Base-by-base conservation (phyloP, 192 early-diverging fungal species). In the Backusella luteola region DNA sequence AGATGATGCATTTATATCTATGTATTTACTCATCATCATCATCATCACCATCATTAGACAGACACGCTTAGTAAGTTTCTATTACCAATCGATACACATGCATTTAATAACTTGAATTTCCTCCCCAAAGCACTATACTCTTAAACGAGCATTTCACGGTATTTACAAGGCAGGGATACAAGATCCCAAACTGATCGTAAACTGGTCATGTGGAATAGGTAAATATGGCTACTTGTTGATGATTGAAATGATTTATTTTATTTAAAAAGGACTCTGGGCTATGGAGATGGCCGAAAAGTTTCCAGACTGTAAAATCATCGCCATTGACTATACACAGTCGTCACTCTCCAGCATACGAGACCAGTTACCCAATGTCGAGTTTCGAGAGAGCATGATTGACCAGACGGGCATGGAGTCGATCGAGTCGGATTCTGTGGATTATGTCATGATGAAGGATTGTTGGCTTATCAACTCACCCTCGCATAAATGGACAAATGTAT, bases 171-270 rank as follows among this genome's bases (percentile, higher is more conserved):
- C 71, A 49, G 53, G 72, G 23, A 23, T 81, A 12, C 17, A 70
- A 29, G 34, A 71, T 29, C 80, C 80, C 12, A 23, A 63, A 21
- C 21, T 77, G 1, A 77, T 81, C 14, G 35, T 81, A 3, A 14
- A 81, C 38, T 77, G 76, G 72, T 73, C 73, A 39, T 81, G 76
- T 63, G 80, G 80, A 1, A 74, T 66, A 66, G 80, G 79, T 80
- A 71, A 35, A 34, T 34, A 34, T 11, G 8, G 23, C 11, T 39
- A 11, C 7, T 7, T 39, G 6, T 9, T 44, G 7, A 66, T 2
- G 34, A 32, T 32, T 32, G 32, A 32, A 3, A 32, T 32, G 32
- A 44, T 44, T 14, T 44, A 11, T 44, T 14, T 15, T 44, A 44
- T 44, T 44, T 11, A n/a, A 56, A 46, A 39, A 80, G 79, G 80